Conservation (phyloP, 768 basidiomycete species). For the Chlorophyllum brunneum region DNA sequence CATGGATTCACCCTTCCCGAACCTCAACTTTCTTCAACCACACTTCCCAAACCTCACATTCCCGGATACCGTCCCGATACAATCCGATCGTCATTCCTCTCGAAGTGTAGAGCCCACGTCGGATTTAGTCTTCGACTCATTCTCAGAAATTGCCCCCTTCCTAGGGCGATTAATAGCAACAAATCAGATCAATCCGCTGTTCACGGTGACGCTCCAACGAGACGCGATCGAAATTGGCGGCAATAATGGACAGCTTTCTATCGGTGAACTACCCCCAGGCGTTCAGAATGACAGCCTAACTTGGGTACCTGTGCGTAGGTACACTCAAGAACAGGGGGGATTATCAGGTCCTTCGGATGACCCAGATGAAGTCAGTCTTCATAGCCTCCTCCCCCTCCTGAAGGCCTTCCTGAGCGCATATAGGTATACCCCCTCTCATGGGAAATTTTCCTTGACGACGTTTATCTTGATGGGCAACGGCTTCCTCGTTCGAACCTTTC, state of each 20-base stretch:
- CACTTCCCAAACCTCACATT: constrained; percentile 25
- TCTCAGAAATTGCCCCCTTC: constrained; percentile 40
- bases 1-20: constrained; percentile 20
- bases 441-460: constrained; percentile 70
- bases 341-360: constrained; percentile 51
- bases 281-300: constrained; percentile 48
- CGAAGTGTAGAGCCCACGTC: neutral
- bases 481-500: constrained; percentile 55
- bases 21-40: constrained; percentile 20
- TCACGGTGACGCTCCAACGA: constrained; percentile 63
- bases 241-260: constrained; percentile 58
- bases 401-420: constrained; percentile 8
- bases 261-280: constrained; percentile 59
- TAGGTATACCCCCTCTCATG: constrained; percentile 63
- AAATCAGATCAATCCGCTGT: constrained; percentile 35
- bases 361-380: constrained; percentile 51
- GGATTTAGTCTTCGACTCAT: constrained; percentile 30
- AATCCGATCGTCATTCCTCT: neutral
- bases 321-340: constrained; percentile 48
- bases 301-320: constrained; percentile 62
- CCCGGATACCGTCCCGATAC: constrained; percentile 12
- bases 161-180: constrained; percentile 41
- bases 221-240: constrained; percentile 66
- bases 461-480: constrained; percentile 62
- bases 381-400: neutral